These are phyloP conservation scores for Solanum chacoense DNA, from an alignment of 305 asterid species.

Conservation along the genomic window DNA sequence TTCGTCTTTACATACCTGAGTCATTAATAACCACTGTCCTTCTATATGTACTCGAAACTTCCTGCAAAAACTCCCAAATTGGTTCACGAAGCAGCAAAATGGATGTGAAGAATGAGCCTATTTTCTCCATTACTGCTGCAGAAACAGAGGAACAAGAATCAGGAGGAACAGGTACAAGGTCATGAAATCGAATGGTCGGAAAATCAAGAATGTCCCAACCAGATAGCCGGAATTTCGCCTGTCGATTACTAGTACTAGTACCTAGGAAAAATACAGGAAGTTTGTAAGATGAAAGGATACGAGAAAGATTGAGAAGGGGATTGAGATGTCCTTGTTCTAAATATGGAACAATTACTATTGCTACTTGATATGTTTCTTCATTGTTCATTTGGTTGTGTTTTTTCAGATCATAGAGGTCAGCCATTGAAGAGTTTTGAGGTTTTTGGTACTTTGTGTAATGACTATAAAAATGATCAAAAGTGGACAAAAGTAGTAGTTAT, in stretches of 20 bases:
- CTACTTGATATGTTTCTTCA: background rate
- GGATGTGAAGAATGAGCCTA: background rate
- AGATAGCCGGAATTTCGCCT: background rate
- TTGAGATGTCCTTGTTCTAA: conserved; percentile 4
- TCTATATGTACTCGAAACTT: background rate
- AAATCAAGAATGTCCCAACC: conserved; percentile 6
- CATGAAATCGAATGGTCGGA: background rate
- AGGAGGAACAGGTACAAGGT: background rate
- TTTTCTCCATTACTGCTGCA: background rate
- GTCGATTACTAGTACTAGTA: background rate
- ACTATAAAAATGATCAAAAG: background rate
- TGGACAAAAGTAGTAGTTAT: background rate
- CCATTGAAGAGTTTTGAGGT: background rate
- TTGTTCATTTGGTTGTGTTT: background rate
- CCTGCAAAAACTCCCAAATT: background rate
- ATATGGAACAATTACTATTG: background rate
- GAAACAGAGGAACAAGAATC: background rate
- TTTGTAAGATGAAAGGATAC: background rate
- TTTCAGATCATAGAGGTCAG: background rate
- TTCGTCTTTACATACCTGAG: background rate
- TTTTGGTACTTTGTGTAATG: background rate
- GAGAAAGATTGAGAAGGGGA: conserved; percentile 1
- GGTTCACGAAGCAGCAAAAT: background rate
- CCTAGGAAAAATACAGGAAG: background rate
- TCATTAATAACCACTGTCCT: background rate